Evolutionary conservation across 129 eudicot species (phyloP).

Genomic region (Lactuca sativa): DNA sequence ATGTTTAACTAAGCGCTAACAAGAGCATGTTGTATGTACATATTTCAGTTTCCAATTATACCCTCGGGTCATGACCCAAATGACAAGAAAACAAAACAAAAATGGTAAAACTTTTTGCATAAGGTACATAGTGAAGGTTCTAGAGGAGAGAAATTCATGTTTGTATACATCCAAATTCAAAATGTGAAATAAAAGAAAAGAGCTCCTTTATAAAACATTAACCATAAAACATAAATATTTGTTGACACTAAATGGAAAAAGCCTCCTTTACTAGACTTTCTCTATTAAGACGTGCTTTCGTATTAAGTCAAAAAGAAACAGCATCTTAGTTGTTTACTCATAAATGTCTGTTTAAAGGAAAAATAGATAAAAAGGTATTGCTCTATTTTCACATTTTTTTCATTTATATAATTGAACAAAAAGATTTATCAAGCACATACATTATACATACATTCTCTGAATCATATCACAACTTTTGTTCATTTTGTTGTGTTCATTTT

Average conservation of each 20-base stretch:
- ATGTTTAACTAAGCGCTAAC: background rate
- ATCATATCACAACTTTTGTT: constrained; percentile 14
- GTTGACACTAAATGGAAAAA: background rate
- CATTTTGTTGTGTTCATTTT: too few relatives aligned
- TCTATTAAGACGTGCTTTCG: background rate
- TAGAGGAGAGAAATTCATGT: too few relatives aligned
- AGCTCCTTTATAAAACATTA: background rate
- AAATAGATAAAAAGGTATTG: background rate
- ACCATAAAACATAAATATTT: background rate
- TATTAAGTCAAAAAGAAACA: background rate
- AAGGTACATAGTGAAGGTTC: too few relatives aligned
- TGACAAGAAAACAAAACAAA: too few relatives aligned
- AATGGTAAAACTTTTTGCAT: too few relatives aligned
- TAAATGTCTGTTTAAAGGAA: constrained; percentile 12
- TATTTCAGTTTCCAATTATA: too few relatives aligned
- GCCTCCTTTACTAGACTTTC: background rate
- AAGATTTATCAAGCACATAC: background rate
- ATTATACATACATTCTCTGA: constrained; percentile 2
- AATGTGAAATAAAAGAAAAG: too few relatives aligned
- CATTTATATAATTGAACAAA: background rate
- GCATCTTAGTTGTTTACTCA: background rate
- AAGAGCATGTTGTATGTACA: too few relatives aligned
- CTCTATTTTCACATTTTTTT: constrained; percentile 12
- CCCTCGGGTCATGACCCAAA: too few relatives aligned
- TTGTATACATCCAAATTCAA: too few relatives aligned